phyloP scores from a whole-genome alignment of 2,329 filamentous ascomycete genomes.

The Alternaria atra region DNA sequence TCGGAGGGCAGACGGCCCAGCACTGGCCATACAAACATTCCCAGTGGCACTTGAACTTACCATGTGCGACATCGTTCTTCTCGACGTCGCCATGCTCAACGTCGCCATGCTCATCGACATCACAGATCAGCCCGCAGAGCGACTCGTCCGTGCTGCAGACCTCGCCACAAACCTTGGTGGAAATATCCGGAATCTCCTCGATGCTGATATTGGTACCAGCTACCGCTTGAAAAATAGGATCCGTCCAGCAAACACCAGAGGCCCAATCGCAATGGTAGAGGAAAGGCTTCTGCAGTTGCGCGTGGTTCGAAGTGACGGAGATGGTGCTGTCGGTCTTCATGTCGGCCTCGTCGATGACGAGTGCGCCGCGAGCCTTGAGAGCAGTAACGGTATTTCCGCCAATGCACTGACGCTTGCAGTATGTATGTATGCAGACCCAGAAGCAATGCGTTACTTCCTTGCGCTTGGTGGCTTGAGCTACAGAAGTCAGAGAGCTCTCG shows the following conservation, averaged over 20 bases:
- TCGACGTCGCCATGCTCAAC: not conserved
- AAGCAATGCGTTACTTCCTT: not conserved
- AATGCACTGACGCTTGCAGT: not conserved
- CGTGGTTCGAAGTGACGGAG: not conserved
- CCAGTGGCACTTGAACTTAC: not conserved
- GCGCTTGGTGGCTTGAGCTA: not conserved
- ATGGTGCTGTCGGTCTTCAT: slow-evolving; percentile 1
- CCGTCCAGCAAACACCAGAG: not conserved
- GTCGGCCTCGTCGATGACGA: slow-evolving; percentile 8
- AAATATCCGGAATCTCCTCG: not conserved
- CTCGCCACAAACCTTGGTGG: slow-evolving; percentile 6
- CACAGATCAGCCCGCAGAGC: slow-evolving; percentile 1
- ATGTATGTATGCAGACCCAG: slow-evolving; percentile 2
- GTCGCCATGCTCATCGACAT: not conserved
- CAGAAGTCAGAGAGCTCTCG: not conserved
- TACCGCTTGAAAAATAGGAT: not conserved
- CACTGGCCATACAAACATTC: slow-evolving; percentile 2
- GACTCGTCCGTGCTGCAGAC: not conserved
- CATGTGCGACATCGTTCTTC: not conserved
- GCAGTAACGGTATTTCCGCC: not conserved
- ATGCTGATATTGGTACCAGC: not conserved
- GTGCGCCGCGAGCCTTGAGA: not conserved
- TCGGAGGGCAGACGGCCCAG: not conserved
- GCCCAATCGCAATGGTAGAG: not conserved
- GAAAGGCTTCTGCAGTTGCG: slow-evolving; percentile 1